A percentile compares a stretch with the other conserved stretches of the same genome.
phyloP scores from a whole-genome alignment of 148 eudicot species.

The Camellia granthamiana region DNA sequence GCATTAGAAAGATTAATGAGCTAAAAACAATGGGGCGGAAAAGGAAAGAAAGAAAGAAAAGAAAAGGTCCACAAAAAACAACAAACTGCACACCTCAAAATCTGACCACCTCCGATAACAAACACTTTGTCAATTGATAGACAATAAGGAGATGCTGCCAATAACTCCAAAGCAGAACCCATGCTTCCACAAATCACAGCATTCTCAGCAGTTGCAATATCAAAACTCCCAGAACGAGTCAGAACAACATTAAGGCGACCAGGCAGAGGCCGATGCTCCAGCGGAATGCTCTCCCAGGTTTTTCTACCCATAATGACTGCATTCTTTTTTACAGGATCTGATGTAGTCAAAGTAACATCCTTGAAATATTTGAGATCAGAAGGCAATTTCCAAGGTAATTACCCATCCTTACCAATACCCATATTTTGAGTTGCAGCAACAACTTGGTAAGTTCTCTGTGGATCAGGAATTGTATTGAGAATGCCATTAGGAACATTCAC shows the following conservation, averaged over 20 bases:
- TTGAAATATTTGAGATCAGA: constrained; percentile 80
- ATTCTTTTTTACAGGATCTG: constrained; percentile 70
- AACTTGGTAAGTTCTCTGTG: constrained; percentile 69
- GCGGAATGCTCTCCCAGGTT: constrained; percentile 95
- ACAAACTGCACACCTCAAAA: constrained; percentile 50
- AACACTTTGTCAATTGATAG: constrained; percentile 67
- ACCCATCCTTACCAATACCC: constrained; percentile 96
- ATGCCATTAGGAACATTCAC: constrained; percentile 29
- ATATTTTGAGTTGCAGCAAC: constrained; percentile 82
- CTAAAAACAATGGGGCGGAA: not conserved
- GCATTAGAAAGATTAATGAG: constrained; percentile 27
- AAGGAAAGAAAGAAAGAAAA: not conserved
- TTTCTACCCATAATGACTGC: constrained; percentile 97
- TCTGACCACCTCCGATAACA: constrained; percentile 87
- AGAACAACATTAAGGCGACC: constrained; percentile 86
- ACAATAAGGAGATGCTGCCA: constrained; percentile 58
- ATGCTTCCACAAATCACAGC: constrained; percentile 67
- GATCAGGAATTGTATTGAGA: constrained; percentile 14
- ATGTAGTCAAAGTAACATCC: constrained; percentile 63
- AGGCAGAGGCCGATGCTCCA: constrained; percentile 60
- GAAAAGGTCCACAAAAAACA: not conserved
- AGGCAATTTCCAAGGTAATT: constrained; percentile 89
- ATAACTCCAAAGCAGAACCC: constrained; percentile 56
- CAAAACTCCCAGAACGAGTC: constrained; percentile 56
- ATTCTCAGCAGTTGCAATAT: constrained; percentile 52